A percentile compares a stretch with the other conserved stretches of the same genome.
phyloP scores from a whole-genome alignment of 2,329 filamentous ascomycete genomes.

The Zarea fungicola region DNA sequence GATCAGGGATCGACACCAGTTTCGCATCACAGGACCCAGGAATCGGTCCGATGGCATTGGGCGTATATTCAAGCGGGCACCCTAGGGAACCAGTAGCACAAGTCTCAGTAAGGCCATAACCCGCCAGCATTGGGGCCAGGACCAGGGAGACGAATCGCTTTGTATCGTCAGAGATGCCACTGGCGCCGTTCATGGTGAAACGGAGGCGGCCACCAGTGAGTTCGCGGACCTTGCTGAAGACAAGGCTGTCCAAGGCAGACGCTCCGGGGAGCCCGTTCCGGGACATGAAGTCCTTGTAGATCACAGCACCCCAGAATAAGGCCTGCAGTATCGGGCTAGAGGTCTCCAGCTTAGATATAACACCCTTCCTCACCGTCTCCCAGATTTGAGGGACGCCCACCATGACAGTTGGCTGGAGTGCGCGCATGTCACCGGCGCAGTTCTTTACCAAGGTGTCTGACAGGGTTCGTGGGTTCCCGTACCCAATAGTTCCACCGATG shows the following conservation, averaged over 20 bases:
- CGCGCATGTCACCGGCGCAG: conserved; percentile 88
- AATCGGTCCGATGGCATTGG: conserved; percentile 70
- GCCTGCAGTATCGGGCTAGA: conserved; percentile 64
- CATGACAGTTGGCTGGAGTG: conserved; percentile 82
- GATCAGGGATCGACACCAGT: conserved; percentile 82
- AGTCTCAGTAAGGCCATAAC: conserved; percentile 94
- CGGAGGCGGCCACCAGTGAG: conserved; percentile 84
- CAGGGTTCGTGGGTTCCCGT: conserved; percentile 84
- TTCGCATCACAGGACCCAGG: conserved; percentile 79
- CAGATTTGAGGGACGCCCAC: conserved; percentile 95
- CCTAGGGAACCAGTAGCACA: conserved; percentile 76
- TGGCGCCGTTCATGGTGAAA: conserved; percentile 91
- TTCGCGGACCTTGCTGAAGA: conserved; percentile 89
- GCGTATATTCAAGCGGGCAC: conserved; percentile 80
- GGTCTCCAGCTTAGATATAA: conserved; percentile 70
- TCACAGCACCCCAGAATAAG: conserved; percentile 68
- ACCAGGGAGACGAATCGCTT: conserved; percentile 87
- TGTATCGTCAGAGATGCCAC: conserved; percentile 81
- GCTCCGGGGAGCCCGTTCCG: conserved; percentile 58
- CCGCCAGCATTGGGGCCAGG: conserved; percentile 87
- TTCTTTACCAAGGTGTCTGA: conserved; percentile 82
- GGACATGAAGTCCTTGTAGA: conserved; percentile 55
- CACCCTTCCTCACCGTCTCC: conserved; percentile 96
- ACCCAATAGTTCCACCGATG: conserved; percentile 88
- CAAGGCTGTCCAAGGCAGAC: conserved; percentile 68